A percentile compares a stretch with the other conserved stretches of the same genome.
phyloP scores from a whole-genome alignment of 768 basidiomycete genomes.

The Lentinula boryana region DNA sequence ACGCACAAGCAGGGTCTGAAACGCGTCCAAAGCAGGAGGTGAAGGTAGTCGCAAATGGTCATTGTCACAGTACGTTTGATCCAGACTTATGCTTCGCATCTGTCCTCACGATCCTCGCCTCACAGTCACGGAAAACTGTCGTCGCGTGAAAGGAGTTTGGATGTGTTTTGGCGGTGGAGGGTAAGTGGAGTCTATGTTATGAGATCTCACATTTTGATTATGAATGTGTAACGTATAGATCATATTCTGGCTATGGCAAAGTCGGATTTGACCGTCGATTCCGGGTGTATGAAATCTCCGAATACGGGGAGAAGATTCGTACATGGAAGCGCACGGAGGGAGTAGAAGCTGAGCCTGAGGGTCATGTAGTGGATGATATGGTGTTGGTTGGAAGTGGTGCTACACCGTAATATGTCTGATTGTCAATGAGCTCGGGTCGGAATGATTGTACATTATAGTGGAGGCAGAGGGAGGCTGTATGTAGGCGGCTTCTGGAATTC shows the following conservation, averaged over 20 bases:
- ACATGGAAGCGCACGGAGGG: conserved; percentile 82
- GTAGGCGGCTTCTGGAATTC: not conserved
- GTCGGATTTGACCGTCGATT: conserved; percentile 89
- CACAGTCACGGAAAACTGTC: conserved; percentile 83
- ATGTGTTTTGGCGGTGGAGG: conserved; percentile 87
- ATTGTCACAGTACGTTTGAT: conserved; percentile 65
- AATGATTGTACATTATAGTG: not conserved
- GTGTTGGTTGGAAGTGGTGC: conserved; percentile 52
- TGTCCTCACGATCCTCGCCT: conserved; percentile 11
- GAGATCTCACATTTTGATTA: not conserved
- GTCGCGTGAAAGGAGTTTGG: conserved; percentile 84
- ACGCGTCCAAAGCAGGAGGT: conserved; percentile 49
- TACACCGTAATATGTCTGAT: not conserved
- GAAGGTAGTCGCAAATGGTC: conserved; percentile 87
- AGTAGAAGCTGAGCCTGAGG: conserved; percentile 32
- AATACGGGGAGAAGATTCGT: conserved; percentile 87
- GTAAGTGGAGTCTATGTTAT: conserved; percentile 29
- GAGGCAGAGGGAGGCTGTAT: not conserved
- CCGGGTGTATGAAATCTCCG: conserved; percentile 80
- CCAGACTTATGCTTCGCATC: not conserved
- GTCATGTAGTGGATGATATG: conserved; percentile 49
- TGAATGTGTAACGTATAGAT: conserved; percentile 31
- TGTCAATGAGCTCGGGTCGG: not conserved
- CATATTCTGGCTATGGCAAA: conserved; percentile 79
- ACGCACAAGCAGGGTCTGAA: conserved; percentile 26